These are phyloP conservation scores for Stereocaulon alpinum DNA, from an alignment of 495 filamentous ascomycete species.

Conservation along the genomic window DNA sequence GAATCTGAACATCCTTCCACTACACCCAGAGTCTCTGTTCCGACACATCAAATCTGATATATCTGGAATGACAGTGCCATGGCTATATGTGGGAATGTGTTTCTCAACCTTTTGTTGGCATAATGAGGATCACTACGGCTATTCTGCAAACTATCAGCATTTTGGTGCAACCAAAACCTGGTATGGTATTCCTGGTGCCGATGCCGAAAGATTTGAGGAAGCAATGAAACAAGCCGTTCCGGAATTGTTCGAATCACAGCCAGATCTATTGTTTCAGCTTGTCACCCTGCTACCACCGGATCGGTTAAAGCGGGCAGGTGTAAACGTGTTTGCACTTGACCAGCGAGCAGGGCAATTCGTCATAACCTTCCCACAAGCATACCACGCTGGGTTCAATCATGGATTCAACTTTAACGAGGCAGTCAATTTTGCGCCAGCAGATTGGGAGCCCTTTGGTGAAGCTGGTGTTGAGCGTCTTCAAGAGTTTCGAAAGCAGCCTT, in stretches of 20 bases:
- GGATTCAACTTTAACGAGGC: constrained; percentile 99
- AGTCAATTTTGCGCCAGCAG: constrained; percentile 93
- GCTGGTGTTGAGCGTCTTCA: constrained; percentile 77
- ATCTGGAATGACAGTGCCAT: constrained; percentile 99
- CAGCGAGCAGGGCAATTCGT: constrained; percentile 94
- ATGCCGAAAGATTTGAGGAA: constrained; percentile 86
- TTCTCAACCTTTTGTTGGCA: constrained; percentile 99
- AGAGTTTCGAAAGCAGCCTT: constrained; percentile 80
- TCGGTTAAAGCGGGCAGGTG: constrained; percentile 88
- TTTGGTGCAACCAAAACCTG: constrained; percentile 98
- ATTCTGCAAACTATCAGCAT: constrained; percentile 98
- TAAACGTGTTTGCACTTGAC: constrained; percentile 85
- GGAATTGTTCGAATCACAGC: constrained; percentile 93
- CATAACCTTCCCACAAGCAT: constrained; percentile 86
- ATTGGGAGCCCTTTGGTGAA: constrained; percentile 93
- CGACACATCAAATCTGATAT: constrained; percentile 96
- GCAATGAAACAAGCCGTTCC: constrained; percentile 94
- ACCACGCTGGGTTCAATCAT: constrained; percentile 89
- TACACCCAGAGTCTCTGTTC: constrained; percentile 87
- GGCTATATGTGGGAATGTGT: constrained; percentile 99
- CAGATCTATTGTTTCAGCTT: constrained; percentile 91
- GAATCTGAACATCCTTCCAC: constrained; percentile 91
- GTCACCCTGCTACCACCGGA: constrained; percentile 91
- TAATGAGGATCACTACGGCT: constrained; percentile 95
- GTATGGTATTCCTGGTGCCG: constrained; percentile 94